These are phyloP conservation scores for Curvularia lunata DNA, from an alignment of 2,329 filamentous ascomycete genomes.

Conservation along the genomic window DNA sequence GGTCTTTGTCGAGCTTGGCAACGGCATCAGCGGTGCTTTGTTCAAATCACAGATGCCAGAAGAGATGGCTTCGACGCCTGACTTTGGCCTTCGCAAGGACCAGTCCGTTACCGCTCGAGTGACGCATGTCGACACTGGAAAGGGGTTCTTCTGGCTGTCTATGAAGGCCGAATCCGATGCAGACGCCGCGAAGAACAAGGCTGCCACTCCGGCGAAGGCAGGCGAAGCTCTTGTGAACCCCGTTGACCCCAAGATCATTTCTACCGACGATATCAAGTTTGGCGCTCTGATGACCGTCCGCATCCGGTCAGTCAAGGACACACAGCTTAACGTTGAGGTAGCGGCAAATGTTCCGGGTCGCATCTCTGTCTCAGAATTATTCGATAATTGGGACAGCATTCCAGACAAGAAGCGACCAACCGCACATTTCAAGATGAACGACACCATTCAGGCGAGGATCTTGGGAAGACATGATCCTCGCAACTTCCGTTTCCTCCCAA, in stretches of 20 bases:
- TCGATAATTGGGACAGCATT: slow-evolving; percentile 87
- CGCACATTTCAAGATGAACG: slow-evolving; percentile 72
- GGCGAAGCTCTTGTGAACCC: slow-evolving; percentile 61
- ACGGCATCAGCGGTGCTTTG: slow-evolving; percentile 76
- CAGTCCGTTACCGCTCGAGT: slow-evolving; percentile 79
- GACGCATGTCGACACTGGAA: slow-evolving; percentile 71
- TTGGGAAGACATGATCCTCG: slow-evolving; percentile 88
- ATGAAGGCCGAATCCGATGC: slow-evolving; percentile 59
- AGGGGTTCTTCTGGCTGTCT: slow-evolving; percentile 72
- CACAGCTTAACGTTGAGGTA: slow-evolving; percentile 89
- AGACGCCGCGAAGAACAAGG: slow-evolving; percentile 40
- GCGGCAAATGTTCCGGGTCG: slow-evolving; percentile 90
- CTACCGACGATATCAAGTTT: slow-evolving; percentile 73
- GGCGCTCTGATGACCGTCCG: slow-evolving; percentile 78
- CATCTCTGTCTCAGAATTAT: slow-evolving; percentile 88
- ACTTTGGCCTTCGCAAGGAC: slow-evolving; percentile 79
- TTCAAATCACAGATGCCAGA: slow-evolving; percentile 78
- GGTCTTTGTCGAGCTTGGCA: slow-evolving; percentile 87
- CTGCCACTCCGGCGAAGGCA: slow-evolving; percentile 31
- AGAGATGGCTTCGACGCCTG: slow-evolving; percentile 69
- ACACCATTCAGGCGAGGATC: slow-evolving; percentile 75
- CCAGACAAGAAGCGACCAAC: slow-evolving; percentile 81
- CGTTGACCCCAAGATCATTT: slow-evolving; percentile 68
- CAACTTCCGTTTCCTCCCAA: slow-evolving; percentile 88
- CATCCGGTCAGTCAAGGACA: slow-evolving; percentile 84